Evolutionary conservation across 176 grass and related monocot species (phyloP).

Genomic region (Elaeis guineensis): DNA sequence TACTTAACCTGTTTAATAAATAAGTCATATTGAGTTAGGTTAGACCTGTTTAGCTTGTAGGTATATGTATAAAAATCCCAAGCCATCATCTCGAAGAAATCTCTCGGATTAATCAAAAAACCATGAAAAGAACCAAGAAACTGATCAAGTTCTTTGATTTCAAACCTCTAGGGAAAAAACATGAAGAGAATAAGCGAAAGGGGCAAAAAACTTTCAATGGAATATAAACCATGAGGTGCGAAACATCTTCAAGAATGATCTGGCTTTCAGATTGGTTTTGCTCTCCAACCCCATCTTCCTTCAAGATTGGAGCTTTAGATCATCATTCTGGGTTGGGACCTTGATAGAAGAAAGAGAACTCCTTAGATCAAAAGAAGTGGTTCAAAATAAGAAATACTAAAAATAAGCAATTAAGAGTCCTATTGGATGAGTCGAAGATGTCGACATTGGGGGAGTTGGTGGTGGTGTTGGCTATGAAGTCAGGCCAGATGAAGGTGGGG

Average conservation of each 20-base stretch:
- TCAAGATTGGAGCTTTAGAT: not conserved
- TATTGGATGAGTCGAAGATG: too few species aligned
- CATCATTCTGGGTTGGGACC: constrained; percentile 1
- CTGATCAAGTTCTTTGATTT: not conserved
- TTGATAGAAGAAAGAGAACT: constrained; percentile 10
- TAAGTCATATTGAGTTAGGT: too few species aligned
- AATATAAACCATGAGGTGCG: constrained; percentile 71
- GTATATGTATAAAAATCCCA: too few species aligned
- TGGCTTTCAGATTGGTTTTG: constrained; percentile 35
- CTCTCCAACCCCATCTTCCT: constrained; percentile 12
- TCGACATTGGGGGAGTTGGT: too few species aligned
- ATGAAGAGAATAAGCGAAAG: not conserved
- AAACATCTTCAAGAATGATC: constrained; percentile 87
- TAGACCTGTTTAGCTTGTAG: too few species aligned
- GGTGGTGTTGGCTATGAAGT: too few species aligned
- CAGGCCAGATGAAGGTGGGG: too few species aligned
- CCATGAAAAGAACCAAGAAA: not conserved
- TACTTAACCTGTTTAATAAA: too few species aligned
- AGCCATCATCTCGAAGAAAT: too few species aligned
- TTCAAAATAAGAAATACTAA: constrained; percentile 7
- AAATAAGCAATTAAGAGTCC: too few species aligned
- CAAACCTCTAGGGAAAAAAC: not conserved
- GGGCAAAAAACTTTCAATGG: constrained; percentile 32
- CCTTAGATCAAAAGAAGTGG: constrained; percentile 26
- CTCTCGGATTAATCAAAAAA: not conserved